A percentile compares a stretch with the other conserved stretches of the same genome.
phyloP scores from a whole-genome alignment of 2,329 filamentous ascomycete species.

The Aspergillus niger region DNA sequence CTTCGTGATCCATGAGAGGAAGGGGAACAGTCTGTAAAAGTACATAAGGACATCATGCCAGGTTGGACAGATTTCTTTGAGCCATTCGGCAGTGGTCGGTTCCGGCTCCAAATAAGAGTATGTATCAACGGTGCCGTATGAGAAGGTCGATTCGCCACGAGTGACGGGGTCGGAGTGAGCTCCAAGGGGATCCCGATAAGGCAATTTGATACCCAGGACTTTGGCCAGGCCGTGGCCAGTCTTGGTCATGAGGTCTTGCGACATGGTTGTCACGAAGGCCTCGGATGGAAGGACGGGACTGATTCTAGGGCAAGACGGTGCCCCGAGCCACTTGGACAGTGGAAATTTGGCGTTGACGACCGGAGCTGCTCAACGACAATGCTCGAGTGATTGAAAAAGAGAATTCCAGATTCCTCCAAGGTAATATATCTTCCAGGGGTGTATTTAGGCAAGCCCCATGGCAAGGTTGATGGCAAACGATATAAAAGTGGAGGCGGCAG shows the following conservation, averaged over 20 bases:
- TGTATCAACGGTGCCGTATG: slow-evolving; percentile 69
- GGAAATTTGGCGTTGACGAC: background rate
- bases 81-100: slow-evolving; percentile 73
- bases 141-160: slow-evolving; percentile 77
- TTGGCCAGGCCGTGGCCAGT: slow-evolving; percentile 75
- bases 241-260: slow-evolving; percentile 51
- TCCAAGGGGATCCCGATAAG: slow-evolving; percentile 61
- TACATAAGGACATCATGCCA: slow-evolving; percentile 61
- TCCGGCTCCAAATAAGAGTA: slow-evolving; percentile 84
- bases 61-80: slow-evolving; percentile 65
- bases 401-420: background rate
- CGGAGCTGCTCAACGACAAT: background rate
- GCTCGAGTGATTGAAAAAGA: background rate
- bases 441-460: slow-evolving; percentile 13
- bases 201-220: slow-evolving; percentile 77
- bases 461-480: slow-evolving; percentile 13
- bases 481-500: slow-evolving; percentile 11
- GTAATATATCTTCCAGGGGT: slow-evolving; percentile 2
- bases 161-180: slow-evolving; percentile 63
- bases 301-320: slow-evolving; percentile 1
- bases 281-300: background rate
- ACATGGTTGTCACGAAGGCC: slow-evolving; percentile 31
- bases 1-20: slow-evolving; percentile 79
- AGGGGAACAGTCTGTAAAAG: slow-evolving; percentile 75
- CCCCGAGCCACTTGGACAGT: slow-evolving; percentile 3